Conservation (phyloP, 169 alveolate species). For the Neospora caninum region DNA sequence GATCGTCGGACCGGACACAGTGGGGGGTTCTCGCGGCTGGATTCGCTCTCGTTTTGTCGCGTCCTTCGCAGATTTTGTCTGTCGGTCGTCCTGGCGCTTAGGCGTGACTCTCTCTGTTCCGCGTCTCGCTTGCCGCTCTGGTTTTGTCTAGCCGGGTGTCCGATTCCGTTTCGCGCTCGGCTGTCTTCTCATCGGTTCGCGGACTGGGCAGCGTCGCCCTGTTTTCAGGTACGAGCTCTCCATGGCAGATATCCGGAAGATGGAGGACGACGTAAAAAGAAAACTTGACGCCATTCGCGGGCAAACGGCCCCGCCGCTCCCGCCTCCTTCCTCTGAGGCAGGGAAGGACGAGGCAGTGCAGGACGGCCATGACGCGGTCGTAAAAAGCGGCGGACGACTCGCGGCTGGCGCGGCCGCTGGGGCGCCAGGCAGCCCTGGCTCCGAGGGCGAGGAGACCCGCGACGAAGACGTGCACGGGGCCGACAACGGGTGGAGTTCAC, state of each 20-base stretch:
- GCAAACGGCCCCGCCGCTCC: constrained; percentile 21
- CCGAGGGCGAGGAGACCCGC: neutral
- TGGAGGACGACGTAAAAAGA: constrained; percentile 76
- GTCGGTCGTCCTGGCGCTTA: too few species aligned
- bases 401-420: neutral
- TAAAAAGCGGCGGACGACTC: neutral
- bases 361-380: neutral
- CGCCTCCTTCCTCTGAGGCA: constrained; percentile 27
- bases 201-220: too few species aligned
- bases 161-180: too few species aligned
- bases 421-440: neutral
- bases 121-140: too few species aligned
- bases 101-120: too few species aligned
- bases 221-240: constrained; percentile 75
- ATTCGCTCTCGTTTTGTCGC: too few species aligned
- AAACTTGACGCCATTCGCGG: constrained; percentile 63
- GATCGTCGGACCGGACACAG: too few species aligned
- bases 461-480: neutral
- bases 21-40: too few species aligned
- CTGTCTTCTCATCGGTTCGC: too few species aligned
- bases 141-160: too few species aligned
- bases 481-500: neutral
- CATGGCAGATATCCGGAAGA: constrained; percentile 70
- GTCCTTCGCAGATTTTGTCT: too few species aligned
- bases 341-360: neutral